Evolutionary conservation across 2,329 filamentous ascomycete species (phyloP).

Genomic region (Xylariaceae sp.): DNA sequence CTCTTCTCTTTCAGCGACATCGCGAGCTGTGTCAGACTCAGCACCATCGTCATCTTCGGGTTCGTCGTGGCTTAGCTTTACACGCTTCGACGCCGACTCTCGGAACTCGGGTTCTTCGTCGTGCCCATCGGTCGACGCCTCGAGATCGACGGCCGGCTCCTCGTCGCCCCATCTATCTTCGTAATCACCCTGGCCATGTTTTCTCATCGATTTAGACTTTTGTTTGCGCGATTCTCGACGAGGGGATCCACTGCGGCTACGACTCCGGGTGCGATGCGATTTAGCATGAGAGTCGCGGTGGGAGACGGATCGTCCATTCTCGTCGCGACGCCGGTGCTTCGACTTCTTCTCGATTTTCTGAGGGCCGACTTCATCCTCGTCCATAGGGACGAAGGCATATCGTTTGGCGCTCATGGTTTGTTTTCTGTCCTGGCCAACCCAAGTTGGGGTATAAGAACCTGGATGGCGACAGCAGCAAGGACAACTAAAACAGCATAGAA

Average conservation of each 20-base stretch:
- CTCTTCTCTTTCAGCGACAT: conserved; percentile 75
- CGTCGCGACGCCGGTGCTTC: conserved; percentile 43
- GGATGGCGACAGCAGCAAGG: neutral
- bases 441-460: neutral
- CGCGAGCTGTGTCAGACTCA: conserved; percentile 65
- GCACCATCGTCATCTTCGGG: conserved; percentile 46
- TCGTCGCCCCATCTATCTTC: conserved; percentile 85
- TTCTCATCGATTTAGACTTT: conserved; percentile 47
- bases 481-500: neutral
- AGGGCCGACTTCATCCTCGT: conserved; percentile 62
- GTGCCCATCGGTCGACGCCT: conserved; percentile 50
- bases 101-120: conserved; percentile 63
- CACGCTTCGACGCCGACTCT: conserved; percentile 71
- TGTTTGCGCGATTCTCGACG: conserved; percentile 31
- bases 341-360: conserved; percentile 52
- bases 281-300: conserved; percentile 35
- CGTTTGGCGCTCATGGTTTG: conserved; percentile 56
- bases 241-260: conserved; percentile 37
- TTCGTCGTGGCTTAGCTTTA: conserved; percentile 64
- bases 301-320: conserved; percentile 24
- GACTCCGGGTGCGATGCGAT: conserved; percentile 27
- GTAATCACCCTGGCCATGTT: conserved; percentile 55
- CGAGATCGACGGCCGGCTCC: conserved; percentile 54
- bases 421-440: neutral
- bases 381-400: conserved; percentile 70